Evolutionary conservation across 495 filamentous ascomycete genomes (phyloP), one percentile per base, ranked within the genome.

Genomic region (Penicillium fimorum): DNA sequence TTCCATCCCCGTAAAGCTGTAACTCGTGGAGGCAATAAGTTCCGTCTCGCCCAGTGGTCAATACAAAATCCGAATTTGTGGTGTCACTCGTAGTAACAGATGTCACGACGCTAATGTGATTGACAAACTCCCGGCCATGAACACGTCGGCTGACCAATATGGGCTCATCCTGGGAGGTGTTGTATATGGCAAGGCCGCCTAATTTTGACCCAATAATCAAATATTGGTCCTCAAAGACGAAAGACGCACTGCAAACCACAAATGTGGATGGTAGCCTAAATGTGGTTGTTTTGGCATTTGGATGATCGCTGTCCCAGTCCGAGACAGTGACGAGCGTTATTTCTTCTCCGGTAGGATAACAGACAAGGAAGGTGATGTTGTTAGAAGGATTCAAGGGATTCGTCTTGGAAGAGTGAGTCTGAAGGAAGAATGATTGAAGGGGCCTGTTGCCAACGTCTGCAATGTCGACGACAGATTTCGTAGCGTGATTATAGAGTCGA

Each of bases 31-130:
- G 77, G 30, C 85, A 81, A 59, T 86, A 91, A 32, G 70, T 80
- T 0, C 91, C 90, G 69, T 96, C 87, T 41, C 92, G 82, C 30
- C 85, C 87, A 29, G 86, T 84, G 0, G 87, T 87, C 18, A 95
- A 41, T 74, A 81, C 32, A 32, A 64, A 66, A 50, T 55, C 56
- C 29, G 56, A 30, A n/a, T 54, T 12, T 57, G 71, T 22, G 11
- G 29, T 57, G 4, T 29, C 17, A 32, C 5, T 35, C 2, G 53
- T 44, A 49, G 50, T 35, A 46, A 49, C 58, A 40, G 69, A 55
- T 20, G 62, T 60, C 2, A 82, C 49, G 0, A 55, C 33, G 11
- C 76, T 62, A 32, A 97, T 84, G 7, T 77, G 75, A 0, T 86
- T 95, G 47, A 96, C 79, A 12, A 88, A 81, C 50, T 96, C 89